These are phyloP conservation scores for Debaryomyces maramus DNA, from an alignment of 805 yeast species.

Conservation along the genomic window DNA sequence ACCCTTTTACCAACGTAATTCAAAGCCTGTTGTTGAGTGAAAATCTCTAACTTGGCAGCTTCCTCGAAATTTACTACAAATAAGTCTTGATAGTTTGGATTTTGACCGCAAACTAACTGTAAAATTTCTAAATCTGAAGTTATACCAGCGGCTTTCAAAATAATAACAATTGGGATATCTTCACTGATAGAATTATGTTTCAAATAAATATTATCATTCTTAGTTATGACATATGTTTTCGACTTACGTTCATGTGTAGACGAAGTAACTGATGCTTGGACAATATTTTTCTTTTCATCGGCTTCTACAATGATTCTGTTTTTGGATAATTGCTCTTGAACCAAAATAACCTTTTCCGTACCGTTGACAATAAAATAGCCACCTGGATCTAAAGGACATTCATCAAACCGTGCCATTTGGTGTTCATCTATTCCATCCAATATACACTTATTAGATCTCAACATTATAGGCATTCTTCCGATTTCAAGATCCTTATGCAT, in stretches of 20 bases:
- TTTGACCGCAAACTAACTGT: conserved; percentile 91
- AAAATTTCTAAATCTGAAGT: conserved; percentile 89
- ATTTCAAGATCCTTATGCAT: conserved; percentile 88
- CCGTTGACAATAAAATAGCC: conserved; percentile 98
- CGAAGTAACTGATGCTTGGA: conserved; percentile 96
- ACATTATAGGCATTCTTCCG: conserved; percentile 99
- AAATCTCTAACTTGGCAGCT: conserved; percentile 78
- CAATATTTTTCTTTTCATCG: conserved; percentile 89
- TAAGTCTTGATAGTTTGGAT: conserved; percentile 84
- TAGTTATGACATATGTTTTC: conserved; percentile 92
- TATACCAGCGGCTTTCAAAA: conserved; percentile 92
- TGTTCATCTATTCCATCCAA: conserved; percentile 73
- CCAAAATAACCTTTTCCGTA: conserved; percentile 94
- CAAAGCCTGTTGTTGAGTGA: conserved; percentile 91
- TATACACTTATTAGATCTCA: conserved; percentile 89
- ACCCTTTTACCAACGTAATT: conserved; percentile 89
- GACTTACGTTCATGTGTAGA: conserved; percentile 98
- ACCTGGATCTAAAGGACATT: conserved; percentile 98
- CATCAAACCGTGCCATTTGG: conserved; percentile 85
- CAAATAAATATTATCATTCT: conserved; percentile 82
- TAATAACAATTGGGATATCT: conserved; percentile 92
- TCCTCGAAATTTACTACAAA: conserved; percentile 95
- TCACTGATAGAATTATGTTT: conserved; percentile 95
- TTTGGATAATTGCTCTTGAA: conserved; percentile 94
- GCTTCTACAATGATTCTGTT: conserved; percentile 98